phyloP scores from a whole-genome alignment of 768 basidiomycete species.

The Boletus subcaerulescens region DNA sequence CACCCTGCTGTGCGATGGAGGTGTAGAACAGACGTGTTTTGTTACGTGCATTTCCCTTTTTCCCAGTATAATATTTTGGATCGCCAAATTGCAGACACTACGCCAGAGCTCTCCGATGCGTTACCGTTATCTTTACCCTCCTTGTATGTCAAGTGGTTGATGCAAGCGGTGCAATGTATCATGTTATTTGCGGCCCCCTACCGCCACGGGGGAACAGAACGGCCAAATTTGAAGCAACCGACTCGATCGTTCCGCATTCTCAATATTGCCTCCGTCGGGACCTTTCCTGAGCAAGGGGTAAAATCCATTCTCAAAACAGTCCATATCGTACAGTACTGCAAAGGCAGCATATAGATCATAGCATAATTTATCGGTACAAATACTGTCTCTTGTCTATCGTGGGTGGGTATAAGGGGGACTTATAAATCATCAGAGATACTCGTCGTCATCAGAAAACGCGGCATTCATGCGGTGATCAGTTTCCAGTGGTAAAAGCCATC shows the following conservation, averaged over 20 bases:
- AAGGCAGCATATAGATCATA: not conserved
- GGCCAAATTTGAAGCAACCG: too few relatives aligned
- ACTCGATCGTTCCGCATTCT: not conserved
- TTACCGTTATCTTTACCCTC: not conserved
- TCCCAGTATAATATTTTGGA: too few relatives aligned
- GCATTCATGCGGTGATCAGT: constrained; percentile 20
- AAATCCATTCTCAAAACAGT: not conserved
- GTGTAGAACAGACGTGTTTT: not conserved
- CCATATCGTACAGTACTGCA: not conserved
- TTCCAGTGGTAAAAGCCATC: constrained; percentile 32
- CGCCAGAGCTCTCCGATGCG: too few relatives aligned
- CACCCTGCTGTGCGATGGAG: not conserved
- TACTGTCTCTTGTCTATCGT: not conserved
- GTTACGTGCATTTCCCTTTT: not conserved
- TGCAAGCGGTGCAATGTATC: not conserved
- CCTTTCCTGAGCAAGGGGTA: not conserved
- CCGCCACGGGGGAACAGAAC: not conserved
- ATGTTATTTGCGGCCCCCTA: too few relatives aligned
- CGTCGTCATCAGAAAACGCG: not conserved
- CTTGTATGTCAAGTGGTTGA: not conserved
- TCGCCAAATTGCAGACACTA: too few relatives aligned
- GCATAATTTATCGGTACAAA: not conserved
- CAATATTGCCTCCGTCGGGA: not conserved
- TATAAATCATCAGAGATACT: not conserved
- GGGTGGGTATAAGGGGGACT: not conserved